phyloP scores from a whole-genome alignment of 169 alveolate genomes.

The Babesia divergens region DNA sequence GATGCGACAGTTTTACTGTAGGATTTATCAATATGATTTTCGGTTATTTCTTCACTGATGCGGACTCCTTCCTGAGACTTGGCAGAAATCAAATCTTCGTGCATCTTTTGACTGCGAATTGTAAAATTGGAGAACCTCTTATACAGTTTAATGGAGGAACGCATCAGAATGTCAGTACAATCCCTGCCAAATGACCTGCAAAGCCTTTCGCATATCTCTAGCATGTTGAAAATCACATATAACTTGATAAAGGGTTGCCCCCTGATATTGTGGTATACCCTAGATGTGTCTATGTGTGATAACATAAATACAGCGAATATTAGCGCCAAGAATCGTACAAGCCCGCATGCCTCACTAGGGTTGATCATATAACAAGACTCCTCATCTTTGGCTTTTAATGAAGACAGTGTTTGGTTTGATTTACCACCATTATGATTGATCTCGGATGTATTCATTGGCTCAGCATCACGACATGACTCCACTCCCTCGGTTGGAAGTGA shows the following conservation, averaged over 20 bases:
- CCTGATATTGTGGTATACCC: conserved; percentile 84
- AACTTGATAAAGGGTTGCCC: conserved; percentile 86
- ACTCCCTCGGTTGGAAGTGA: too few species aligned
- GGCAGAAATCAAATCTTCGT: conserved; percentile 5
- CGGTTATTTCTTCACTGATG: too few species aligned
- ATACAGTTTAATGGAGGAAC: conserved; percentile 53
- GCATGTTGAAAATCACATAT: conserved; percentile 86
- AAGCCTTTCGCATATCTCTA: conserved; percentile 84
- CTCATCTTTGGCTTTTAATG: too few species aligned
- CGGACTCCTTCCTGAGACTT: neutral
- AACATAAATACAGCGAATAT: conserved; percentile 73
- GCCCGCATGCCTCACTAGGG: conserved; percentile 69
- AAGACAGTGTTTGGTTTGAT: too few species aligned
- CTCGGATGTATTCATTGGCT: too few species aligned
- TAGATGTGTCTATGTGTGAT: conserved; percentile 79
- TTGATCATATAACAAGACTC: conserved; percentile 3
- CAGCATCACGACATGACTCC: too few species aligned
- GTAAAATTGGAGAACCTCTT: conserved; percentile 15
- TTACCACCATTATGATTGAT: too few species aligned
- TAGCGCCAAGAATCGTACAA: conserved; percentile 73
- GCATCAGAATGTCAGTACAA: conserved; percentile 74
- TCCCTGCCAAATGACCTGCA: conserved; percentile 86
- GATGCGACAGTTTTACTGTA: too few species aligned
- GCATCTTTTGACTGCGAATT: conserved; percentile 18
- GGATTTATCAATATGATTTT: too few species aligned